Conservation (phyloP, 768 basidiomycete species). For the Boletus sp. region DNA sequence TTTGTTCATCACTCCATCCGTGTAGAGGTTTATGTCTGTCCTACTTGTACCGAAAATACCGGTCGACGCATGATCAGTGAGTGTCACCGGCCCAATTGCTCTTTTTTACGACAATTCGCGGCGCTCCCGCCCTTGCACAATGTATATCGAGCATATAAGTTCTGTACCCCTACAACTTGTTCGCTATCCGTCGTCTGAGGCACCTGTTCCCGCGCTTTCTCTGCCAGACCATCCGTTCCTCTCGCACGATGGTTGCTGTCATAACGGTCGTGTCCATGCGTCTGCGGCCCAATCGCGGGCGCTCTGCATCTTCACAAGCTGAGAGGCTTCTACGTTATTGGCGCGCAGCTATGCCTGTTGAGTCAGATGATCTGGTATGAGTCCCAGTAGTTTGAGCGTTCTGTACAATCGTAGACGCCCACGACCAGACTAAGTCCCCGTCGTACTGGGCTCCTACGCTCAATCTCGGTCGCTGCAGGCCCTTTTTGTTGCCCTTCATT, state of each 20-base stretch:
- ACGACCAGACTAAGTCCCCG: constrained; percentile 16
- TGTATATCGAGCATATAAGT: constrained; percentile 37
- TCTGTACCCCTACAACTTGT: constrained; percentile 35
- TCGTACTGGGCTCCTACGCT: constrained; percentile 3
- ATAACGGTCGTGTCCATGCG: constrained; percentile 32
- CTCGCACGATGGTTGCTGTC: constrained; percentile 31
- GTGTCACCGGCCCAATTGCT: constrained; percentile 43
- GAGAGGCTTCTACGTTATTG: constrained; percentile 33
- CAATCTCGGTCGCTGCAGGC: neutral
- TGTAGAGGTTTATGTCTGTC: constrained; percentile 59
- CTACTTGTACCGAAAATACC: constrained; percentile 55
- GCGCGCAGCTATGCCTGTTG: constrained; percentile 34
- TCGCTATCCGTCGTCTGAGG: constrained; percentile 34
- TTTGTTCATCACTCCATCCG: constrained; percentile 12
- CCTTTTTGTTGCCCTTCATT: constrained; percentile 9
- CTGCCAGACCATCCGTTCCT: constrained; percentile 32
- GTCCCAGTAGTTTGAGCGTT: constrained; percentile 29
- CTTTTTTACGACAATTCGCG: constrained; percentile 27
- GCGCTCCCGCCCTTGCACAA: constrained; percentile 26
- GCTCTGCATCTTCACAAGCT: constrained; percentile 32
- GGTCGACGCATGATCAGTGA: constrained; percentile 74
- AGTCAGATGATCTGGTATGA: constrained; percentile 37
- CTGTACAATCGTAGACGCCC: constrained; percentile 24
- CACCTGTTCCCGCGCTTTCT: constrained; percentile 28
- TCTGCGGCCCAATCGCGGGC: constrained; percentile 18